These are phyloP conservation scores for Cucurbita maxima DNA, from an alignment of 306 rosid species.

Conservation along the genomic window DNA sequence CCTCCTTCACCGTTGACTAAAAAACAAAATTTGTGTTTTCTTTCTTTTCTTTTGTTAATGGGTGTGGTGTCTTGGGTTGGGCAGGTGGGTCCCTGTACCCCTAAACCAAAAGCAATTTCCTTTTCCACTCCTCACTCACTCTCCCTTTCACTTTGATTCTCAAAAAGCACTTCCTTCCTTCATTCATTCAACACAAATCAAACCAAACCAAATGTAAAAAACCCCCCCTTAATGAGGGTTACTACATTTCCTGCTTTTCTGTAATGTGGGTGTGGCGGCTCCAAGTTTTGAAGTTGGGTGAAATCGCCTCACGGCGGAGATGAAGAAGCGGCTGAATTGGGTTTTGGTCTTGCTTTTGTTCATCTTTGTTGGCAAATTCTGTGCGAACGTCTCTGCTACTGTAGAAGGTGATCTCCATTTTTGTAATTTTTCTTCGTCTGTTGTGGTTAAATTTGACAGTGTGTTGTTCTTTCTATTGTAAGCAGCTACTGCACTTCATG, in stretches of 20 bases:
- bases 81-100: not conserved
- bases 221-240: too few relatives aligned
- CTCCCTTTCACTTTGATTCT: not conserved
- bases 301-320: conserved; percentile 1
- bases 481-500: conserved; percentile 5
- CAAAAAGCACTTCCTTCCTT: not conserved
- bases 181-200: not conserved
- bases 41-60: not conserved
- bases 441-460: not conserved
- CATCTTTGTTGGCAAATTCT: not conserved
- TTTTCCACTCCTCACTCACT: not conserved
- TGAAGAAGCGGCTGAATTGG: not conserved
- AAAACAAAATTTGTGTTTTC: not conserved
- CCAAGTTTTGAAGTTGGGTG: not conserved
- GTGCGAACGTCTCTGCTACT: not conserved
- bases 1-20: conserved; percentile 4
- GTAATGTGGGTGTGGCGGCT: conserved; percentile 12
- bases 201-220: not conserved
- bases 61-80: not conserved
- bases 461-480: not conserved
- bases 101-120: not conserved
- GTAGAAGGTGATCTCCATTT: not conserved
- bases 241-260: not conserved
- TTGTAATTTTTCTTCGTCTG: not conserved
- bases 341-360: not conserved